Evolutionary conservation across 306 rosid species (phyloP), one percentile per base, ranked within the genome.

Genomic region (Cucurbita moschata): DNA sequence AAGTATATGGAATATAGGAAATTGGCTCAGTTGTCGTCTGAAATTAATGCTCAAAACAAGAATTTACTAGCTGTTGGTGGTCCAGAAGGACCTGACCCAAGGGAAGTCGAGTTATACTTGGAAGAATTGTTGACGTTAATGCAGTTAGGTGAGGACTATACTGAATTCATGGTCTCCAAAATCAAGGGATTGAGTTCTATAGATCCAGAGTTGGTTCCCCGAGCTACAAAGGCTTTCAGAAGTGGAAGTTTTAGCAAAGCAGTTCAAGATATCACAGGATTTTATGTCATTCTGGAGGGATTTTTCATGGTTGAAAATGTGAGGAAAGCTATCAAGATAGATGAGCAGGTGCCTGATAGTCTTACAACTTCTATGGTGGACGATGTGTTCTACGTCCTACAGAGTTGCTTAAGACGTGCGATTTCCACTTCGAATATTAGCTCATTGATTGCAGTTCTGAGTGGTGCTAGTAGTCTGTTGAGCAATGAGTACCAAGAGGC

Each of bases 251-350:
- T 93, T 78, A 90, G 90, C 83, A 93, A 90, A 81, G 97, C 85
- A 49, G 87, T 83, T 13, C 98, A 93, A 75, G 97, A 93, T 40
- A 60, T 93, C 60, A 93, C 97, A 0, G 98, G 97, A 58, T 93
- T 91, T 79, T 94, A 91, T 5, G 95, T 94, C 51, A 87, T 90
- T 80, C 80, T 94, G 0, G 99, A 94, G 79, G 99, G 99, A 19
- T 94, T 89, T 74, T 94, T 89, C 85, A 94, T 94, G 97, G 97
- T 94, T 73, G 99, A 94, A 83, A 94, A 89, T 81, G 97, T 88
- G 56, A 87, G 97, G 81, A 94, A 94, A 77, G 99, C 99, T 6
- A 88, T 89, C 51, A 77, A 78, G 83, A 94, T 94, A 19, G 96
- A 91, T 72, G 99, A 94, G 79, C 90, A 84, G 4, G 97, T 84